phyloP scores from a whole-genome alignment of 202 grass and related monocot species.

The Eragrostis tef region DNA sequence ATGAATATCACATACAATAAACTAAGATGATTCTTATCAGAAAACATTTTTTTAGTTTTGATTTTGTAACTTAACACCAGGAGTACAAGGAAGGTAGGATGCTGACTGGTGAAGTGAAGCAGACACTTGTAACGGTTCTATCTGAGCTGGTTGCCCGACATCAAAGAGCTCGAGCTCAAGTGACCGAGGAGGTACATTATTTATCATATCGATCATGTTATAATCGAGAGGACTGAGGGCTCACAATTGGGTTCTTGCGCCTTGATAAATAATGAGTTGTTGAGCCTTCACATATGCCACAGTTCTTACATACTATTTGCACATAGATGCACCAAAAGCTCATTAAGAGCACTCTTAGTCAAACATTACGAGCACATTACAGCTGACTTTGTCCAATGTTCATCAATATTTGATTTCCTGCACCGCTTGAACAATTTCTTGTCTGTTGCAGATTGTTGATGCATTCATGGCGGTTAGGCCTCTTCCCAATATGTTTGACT shows the following conservation, averaged over 20 bases:
- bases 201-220: background rate
- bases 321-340: background rate
- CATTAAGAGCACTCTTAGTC: background rate
- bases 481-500: constrained; percentile 81
- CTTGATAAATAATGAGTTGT: background rate
- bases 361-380: background rate
- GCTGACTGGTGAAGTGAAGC: constrained; percentile 90
- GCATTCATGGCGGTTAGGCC: constrained; percentile 77
- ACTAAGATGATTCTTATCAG: background rate
- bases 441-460: constrained; percentile 74
- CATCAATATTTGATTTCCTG: constrained; percentile 3
- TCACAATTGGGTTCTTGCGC: background rate
- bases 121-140: constrained; percentile 56
- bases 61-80: constrained; percentile 51
- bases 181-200: constrained; percentile 74
- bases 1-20: background rate
- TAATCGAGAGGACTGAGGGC: background rate
- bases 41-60: background rate
- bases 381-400: background rate
- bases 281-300: background rate
- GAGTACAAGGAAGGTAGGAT: constrained; percentile 80
- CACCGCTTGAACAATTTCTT: background rate
- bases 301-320: background rate
- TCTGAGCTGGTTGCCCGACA: constrained; percentile 78
- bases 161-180: constrained; percentile 64